Conservation (phyloP, 352 stramenopile genomes). For the Globisporangium nunn region DNA sequence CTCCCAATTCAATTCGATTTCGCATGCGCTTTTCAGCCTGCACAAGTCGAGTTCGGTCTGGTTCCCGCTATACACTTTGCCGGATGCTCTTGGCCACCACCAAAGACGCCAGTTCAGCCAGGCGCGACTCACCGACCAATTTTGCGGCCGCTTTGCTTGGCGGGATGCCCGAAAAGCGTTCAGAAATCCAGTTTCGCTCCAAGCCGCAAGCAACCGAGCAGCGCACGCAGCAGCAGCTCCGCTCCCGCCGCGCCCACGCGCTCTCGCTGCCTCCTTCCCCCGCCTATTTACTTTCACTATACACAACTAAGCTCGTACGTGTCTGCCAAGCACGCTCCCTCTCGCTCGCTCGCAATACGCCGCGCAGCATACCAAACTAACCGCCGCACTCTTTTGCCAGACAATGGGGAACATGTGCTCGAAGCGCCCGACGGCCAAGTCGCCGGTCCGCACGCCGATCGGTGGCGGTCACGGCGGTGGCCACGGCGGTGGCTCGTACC, state of each 20-base stretch:
- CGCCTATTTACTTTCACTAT: conserved; percentile 12
- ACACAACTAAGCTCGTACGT: neutral
- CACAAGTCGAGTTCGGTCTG: neutral
- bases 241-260: neutral
- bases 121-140: neutral
- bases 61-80: neutral
- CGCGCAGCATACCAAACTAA: neutral
- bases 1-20: neutral
- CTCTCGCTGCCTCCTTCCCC: neutral
- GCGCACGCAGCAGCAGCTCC: neutral
- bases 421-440: conserved; percentile 5
- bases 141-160: neutral
- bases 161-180: neutral
- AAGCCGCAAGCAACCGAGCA: neutral
- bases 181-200: conserved; percentile 3
- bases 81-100: neutral
- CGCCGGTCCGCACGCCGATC: conserved; percentile 8
- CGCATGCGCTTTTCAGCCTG: too few relatives aligned
- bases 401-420: conserved; percentile 13
- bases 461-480: neutral
- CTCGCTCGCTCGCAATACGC: neutral
- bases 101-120: neutral
- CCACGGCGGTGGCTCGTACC: conserved; percentile 2
- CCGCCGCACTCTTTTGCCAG: neutral
- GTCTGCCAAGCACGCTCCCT: neutral